A percentile compares a stretch with the other conserved stretches of the same genome.
Conservation (phyloP, 148 eudicot genomes). For the Vaccinium vitisidaea region DNA sequence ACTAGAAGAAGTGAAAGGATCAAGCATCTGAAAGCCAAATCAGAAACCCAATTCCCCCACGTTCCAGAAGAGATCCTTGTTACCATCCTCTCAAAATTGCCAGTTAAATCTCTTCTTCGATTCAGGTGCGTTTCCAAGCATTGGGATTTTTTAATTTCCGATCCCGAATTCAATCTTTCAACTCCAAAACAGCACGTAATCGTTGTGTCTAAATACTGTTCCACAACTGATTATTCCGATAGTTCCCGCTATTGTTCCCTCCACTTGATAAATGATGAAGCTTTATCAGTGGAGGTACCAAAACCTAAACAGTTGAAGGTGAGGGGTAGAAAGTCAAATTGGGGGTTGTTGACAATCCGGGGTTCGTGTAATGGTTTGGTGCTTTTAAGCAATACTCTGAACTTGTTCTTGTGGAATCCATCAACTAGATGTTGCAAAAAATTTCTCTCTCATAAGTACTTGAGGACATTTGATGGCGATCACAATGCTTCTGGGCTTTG, state of each 20-base stretch:
- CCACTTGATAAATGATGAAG: neutral
- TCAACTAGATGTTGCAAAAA: neutral
- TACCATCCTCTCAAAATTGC: neutral
- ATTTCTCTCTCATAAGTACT: neutral
- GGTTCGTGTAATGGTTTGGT: neutral
- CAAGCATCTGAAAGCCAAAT: neutral
- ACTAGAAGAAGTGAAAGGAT: neutral
- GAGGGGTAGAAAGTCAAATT: too few species aligned
- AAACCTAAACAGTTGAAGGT: neutral
- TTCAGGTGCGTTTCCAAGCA: neutral
- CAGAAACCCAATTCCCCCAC: neutral
- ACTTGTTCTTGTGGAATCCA: neutral
- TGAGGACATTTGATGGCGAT: neutral
- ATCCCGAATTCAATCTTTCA: neutral
- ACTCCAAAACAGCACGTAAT: neutral
- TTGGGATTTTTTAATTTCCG: neutral
- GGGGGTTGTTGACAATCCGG: too few species aligned
- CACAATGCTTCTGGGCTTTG: neutral
- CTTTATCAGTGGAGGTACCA: neutral
- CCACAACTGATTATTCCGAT: neutral
- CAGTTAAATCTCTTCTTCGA: neutral
- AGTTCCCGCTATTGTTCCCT: neutral
- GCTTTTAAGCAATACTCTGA: neutral
- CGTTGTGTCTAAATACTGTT: neutral
- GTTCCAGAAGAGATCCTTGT: neutral